A percentile compares a stretch with the other conserved stretches of the same genome.
phyloP scores from a whole-genome alignment of 345 rosid species.

The Citrus mangshanensis region DNA sequence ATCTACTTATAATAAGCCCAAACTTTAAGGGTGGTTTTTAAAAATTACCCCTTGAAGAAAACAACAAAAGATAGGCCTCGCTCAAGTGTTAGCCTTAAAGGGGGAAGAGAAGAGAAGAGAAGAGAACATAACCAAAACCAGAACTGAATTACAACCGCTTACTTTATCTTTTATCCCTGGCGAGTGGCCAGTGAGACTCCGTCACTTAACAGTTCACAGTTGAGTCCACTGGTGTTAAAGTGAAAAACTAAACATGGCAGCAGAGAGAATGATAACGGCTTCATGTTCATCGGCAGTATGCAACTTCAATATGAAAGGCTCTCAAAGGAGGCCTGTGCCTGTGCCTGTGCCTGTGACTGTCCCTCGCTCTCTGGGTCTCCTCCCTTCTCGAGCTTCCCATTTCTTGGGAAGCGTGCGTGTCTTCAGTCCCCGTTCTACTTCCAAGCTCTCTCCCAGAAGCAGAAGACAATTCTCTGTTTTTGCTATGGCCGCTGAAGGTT shows the following conservation, averaged over 20 bases:
- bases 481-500: constrained; percentile 76
- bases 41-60: neutral
- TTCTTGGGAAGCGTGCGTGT: constrained; percentile 49
- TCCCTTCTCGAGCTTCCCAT: constrained; percentile 49
- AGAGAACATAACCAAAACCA: neutral
- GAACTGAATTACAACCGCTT: neutral
- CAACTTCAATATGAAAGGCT: constrained; percentile 57
- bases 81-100: too few species aligned
- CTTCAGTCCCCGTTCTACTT: constrained; percentile 30
- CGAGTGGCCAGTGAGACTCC: neutral
- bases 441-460: constrained; percentile 23
- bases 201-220: too few species aligned
- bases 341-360: constrained; percentile 33
- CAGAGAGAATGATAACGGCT: constrained; percentile 54
- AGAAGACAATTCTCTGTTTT: constrained; percentile 68
- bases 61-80: neutral
- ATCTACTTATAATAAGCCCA: too few species aligned
- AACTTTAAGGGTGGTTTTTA: too few species aligned
- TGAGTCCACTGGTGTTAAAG: too few species aligned
- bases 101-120: neutral
- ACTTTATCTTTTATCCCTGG: constrained; percentile 10
- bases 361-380: constrained; percentile 48
- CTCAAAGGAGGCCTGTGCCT: constrained; percentile 45
- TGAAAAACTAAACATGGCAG: constrained; percentile 49
- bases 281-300: constrained; percentile 53